A percentile compares a stretch with the other conserved stretches of the same genome.
Evolutionary conservation across 2,329 filamentous ascomycete genomes (phyloP).

Genomic region (Penicillium expansum): DNA sequence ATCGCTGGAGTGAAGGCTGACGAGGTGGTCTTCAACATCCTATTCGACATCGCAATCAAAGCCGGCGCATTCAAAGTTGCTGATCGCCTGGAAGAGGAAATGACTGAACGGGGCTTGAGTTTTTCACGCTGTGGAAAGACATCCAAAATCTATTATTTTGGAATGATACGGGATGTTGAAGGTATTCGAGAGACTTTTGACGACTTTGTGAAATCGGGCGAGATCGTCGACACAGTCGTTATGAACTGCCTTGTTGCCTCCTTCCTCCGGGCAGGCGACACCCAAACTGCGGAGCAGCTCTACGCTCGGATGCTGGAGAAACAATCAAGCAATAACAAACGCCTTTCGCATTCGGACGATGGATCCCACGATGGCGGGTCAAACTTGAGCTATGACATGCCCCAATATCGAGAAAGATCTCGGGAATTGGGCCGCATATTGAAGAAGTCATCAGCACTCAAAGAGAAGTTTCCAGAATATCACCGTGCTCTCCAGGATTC

Average conservation of each 20-base stretch:
- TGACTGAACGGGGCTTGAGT: constrained; percentile 64
- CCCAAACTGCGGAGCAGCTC: constrained; percentile 71
- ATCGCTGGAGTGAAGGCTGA: constrained; percentile 63
- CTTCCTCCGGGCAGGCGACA: constrained; percentile 73
- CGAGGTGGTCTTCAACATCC: constrained; percentile 84
- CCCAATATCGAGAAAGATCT: constrained; percentile 34
- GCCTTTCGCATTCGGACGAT: constrained; percentile 12
- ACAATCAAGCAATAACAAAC: constrained; percentile 43
- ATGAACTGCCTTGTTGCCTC: constrained; percentile 84
- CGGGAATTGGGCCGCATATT: constrained; percentile 51
- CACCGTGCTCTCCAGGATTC: constrained; percentile 63
- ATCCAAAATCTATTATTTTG: constrained; percentile 79
- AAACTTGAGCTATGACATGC: constrained; percentile 33
- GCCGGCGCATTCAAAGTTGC: constrained; percentile 79
- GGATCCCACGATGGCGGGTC: background rate
- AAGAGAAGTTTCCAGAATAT: constrained; percentile 52
- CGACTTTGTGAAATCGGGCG: constrained; percentile 77
- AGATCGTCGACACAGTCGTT: constrained; percentile 82
- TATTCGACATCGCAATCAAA: constrained; percentile 86
- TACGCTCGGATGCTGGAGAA: constrained; percentile 79
- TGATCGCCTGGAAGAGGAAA: constrained; percentile 80
- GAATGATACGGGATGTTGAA: constrained; percentile 68
- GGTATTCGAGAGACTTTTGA: constrained; percentile 75
- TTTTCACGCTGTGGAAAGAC: constrained; percentile 80
- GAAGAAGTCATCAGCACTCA: constrained; percentile 42